These are phyloP conservation scores for Rhinocladiella mackenziei DNA, from an alignment of 2,329 filamentous ascomycete species.

Conservation along the genomic window DNA sequence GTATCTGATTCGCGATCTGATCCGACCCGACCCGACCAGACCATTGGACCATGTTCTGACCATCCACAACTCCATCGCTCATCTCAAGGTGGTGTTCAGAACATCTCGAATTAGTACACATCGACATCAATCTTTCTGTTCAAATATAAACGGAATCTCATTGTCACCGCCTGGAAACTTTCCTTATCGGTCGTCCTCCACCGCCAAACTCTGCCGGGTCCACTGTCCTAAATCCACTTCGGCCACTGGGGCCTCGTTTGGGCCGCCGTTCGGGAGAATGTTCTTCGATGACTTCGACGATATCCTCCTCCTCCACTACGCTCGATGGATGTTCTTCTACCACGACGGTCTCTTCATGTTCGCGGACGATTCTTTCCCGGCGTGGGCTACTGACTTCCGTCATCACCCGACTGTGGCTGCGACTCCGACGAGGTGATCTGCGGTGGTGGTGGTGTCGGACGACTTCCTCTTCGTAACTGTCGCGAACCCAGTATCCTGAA, in stretches of 20 bases:
- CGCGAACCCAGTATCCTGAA: slow-evolving; percentile 2
- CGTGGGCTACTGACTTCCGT: slow-evolving; percentile 11
- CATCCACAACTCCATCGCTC: slow-evolving; percentile 13
- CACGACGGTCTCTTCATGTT: slow-evolving; percentile 21
- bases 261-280: slow-evolving; percentile 26
- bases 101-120: neutral
- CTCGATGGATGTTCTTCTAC: slow-evolving; percentile 21
- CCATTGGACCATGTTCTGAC: too few relatives aligned
- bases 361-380: slow-evolving; percentile 10
- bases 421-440: slow-evolving; percentile 11
- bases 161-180: slow-evolving; percentile 18
- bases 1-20: too few relatives aligned
- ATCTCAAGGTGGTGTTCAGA: too few relatives aligned
- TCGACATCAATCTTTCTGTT: neutral
- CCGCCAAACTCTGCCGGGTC: slow-evolving; percentile 31
- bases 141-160: too few relatives aligned
- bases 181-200: slow-evolving; percentile 24
- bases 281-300: slow-evolving; percentile 31
- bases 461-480: slow-evolving; percentile 20
- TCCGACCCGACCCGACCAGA: too few relatives aligned
- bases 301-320: slow-evolving; percentile 26
- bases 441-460: slow-evolving; percentile 18
- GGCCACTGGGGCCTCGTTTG: slow-evolving; percentile 13
- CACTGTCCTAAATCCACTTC: slow-evolving; percentile 29
- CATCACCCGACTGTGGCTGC: slow-evolving; percentile 9